phyloP scores from a whole-genome alignment of 2,329 filamentous ascomycete genomes.

The Eutypella sp. region DNA sequence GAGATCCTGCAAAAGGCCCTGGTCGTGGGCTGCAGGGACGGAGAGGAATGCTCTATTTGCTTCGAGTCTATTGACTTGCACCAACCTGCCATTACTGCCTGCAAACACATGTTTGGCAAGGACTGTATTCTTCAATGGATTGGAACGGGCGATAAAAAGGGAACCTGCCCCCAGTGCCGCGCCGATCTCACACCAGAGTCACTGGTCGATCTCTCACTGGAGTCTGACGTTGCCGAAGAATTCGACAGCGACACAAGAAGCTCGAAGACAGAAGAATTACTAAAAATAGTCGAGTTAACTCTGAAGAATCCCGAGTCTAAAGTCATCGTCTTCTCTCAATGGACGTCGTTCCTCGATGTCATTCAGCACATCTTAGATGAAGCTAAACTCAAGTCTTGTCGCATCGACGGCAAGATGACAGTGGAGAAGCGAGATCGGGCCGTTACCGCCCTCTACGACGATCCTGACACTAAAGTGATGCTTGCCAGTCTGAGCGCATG shows the following conservation, averaged over 20 bases:
- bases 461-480: constrained; percentile 66
- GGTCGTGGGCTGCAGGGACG: constrained; percentile 70
- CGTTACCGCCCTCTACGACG: constrained; percentile 60
- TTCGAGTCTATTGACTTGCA: constrained; percentile 58
- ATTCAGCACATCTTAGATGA: constrained; percentile 63
- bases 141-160: constrained; percentile 50
- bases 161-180: constrained; percentile 82
- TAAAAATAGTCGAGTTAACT: constrained; percentile 69
- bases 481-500: constrained; percentile 79
- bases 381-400: constrained; percentile 57
- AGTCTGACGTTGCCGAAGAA: constrained; percentile 39
- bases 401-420: constrained; percentile 78
- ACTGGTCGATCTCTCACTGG: constrained; percentile 60
- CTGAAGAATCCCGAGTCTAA: constrained; percentile 60
- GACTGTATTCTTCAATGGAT: constrained; percentile 72
- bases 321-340: constrained; percentile 71
- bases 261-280: constrained; percentile 76
- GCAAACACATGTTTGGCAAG: constrained; percentile 74
- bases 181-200: constrained; percentile 56
- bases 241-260: constrained; percentile 63
- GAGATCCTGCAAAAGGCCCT: constrained; percentile 70
- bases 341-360: constrained; percentile 69
- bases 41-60: constrained; percentile 81
- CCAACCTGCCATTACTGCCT: constrained; percentile 75
- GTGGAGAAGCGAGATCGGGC: constrained; percentile 65